Evolutionary conservation across 2,329 filamentous ascomycete genomes (phyloP), one percentile per base, ranked within the genome.

Genomic region (Didymella exigua): DNA sequence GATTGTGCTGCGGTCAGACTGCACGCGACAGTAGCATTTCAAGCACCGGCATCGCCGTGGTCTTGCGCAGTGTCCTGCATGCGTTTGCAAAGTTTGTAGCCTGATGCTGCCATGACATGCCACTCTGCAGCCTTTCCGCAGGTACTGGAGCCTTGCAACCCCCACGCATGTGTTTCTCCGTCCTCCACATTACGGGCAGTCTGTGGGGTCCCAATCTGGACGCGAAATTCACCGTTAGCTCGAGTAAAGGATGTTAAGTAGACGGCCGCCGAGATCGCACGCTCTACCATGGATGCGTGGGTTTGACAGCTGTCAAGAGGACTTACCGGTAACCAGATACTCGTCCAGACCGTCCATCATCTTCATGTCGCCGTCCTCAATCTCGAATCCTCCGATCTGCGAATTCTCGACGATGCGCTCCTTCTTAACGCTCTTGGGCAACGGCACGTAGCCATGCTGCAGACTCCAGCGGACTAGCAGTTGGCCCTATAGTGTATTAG

Each of bases 391-490:
- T 2, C 80, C 82, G 11, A 91, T 79, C 31, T 84, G 73, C 3
- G 80, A 84, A 69, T 92, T 93, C 68, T 86, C 83, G 4, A 82
- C 62, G 50, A 92, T 86, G 23, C 89, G 81, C 43, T 84, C 81
- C 67, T 79, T 79, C 54, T 78, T 83, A 19, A 83, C 79, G 69
- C 88, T 91, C 81, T 95, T 93, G 4, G 89, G 89, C 58, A 93
- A 76, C 4, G 88, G 86, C 38, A 91, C 84, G 65, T 87, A 87
- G 30, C 84, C 86, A 68, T 91, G 84, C 72, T 95, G 90, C 60
- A 93, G 74, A 49, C 85, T 88, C 90, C 90, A 95, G 50, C 89
- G 83, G 41, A 96, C 82, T 71, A 95, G 77, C 30, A 96, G 76
- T 73, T 95, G 90, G 16, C 52, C 52, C 52, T 55, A 18, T 14